These are phyloP conservation scores for Neurospora sp. DNA, from an alignment of 495 filamentous ascomycete genomes.

Conservation along the genomic window DNA sequence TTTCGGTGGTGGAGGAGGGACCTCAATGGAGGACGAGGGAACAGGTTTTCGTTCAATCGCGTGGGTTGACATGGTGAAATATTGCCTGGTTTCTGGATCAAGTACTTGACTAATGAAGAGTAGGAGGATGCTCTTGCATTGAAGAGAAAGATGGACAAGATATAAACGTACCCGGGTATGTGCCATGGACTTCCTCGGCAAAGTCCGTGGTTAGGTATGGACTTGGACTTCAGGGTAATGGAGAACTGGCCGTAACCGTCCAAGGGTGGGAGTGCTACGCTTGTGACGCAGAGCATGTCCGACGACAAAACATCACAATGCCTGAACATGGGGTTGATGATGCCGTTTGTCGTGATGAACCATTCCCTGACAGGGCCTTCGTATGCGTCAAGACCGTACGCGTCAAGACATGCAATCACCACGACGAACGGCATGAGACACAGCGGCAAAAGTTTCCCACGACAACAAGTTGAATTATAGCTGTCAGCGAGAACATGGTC, in stretches of 20 bases:
- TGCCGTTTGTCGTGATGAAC: background rate
- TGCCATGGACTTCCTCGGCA: background rate
- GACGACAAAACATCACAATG: background rate
- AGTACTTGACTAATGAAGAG: background rate
- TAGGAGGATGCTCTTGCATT: background rate
- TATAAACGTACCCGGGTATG: background rate
- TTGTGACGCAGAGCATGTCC: background rate
- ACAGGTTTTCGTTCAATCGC: background rate
- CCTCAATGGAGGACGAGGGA: background rate
- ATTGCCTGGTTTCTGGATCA: background rate
- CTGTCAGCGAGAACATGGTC: background rate
- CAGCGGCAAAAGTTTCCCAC: background rate
- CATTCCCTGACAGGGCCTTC: rapidly evolving
- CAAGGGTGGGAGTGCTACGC: background rate
- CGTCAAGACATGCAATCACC: background rate
- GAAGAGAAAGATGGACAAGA: background rate
- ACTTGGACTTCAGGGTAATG: background rate
- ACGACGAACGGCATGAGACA: background rate
- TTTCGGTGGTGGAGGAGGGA: background rate
- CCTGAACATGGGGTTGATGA: rapidly evolving
- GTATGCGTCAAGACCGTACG: background rate
- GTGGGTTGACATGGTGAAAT: background rate
- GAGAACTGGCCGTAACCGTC: background rate
- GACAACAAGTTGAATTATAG: background rate
- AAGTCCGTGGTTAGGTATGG: background rate